Conservation (phyloP, 768 basidiomycete genomes). For the Pleurotus sapidus region DNA sequence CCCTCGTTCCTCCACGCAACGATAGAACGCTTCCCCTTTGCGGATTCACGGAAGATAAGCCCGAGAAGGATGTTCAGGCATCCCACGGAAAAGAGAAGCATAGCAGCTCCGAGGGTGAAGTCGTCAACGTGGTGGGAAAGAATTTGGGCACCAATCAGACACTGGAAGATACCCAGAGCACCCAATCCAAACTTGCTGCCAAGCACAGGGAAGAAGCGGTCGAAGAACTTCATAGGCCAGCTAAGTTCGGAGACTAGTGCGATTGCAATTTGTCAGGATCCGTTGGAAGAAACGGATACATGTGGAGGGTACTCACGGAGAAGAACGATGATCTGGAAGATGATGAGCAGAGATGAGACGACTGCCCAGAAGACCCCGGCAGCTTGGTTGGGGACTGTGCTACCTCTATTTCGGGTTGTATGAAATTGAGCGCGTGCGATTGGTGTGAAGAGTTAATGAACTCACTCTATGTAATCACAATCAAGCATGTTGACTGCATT, state of each 20-base stretch:
- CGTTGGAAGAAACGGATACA: not conserved
- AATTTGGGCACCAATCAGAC: constrained; percentile 74
- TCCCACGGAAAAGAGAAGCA: constrained; percentile 90
- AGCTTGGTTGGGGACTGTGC: constrained; percentile 88
- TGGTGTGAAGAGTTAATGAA: constrained; percentile 10
- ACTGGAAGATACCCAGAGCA: constrained; percentile 83
- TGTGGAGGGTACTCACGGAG: constrained; percentile 26
- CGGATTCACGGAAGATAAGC: constrained; percentile 64
- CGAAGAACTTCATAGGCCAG: constrained; percentile 78
- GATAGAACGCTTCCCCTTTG: constrained; percentile 61
- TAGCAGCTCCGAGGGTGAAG: constrained; percentile 88
- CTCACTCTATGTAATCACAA: constrained; percentile 79
- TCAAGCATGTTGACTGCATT: constrained; percentile 34
- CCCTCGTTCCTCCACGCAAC: constrained; percentile 58
- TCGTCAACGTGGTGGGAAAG: constrained; percentile 80
- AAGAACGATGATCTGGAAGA: constrained; percentile 80
- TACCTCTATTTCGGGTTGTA: constrained; percentile 38
- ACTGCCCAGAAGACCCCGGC: constrained; percentile 93
- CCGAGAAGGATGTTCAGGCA: constrained; percentile 83
- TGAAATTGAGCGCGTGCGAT: constrained; percentile 4
- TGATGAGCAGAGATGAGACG: constrained; percentile 82
- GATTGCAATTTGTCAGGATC: not conserved
- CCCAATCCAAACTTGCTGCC: constrained; percentile 85
- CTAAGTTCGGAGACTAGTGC: constrained; percentile 68
- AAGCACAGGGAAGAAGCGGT: constrained; percentile 82